A percentile compares a stretch with the other conserved stretches of the same genome.
These are phyloP conservation scores for Cystoderma amianthinum DNA, from an alignment of 768 basidiomycete genomes.

Conservation along the genomic window DNA sequence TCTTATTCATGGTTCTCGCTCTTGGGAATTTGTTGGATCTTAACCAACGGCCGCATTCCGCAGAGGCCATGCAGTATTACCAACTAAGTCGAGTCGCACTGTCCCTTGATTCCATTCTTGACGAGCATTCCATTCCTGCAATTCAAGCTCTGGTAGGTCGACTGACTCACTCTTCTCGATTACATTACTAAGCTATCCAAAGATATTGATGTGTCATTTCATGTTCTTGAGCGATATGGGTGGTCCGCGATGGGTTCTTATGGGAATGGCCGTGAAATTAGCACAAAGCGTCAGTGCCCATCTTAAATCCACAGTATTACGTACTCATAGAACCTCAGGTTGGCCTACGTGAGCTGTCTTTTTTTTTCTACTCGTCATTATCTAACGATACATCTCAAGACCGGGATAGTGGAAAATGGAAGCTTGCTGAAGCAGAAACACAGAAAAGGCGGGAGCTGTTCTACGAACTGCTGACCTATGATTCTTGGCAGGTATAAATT, in stretches of 20 bases:
- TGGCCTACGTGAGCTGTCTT: conserved; percentile 52
- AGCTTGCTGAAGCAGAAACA: conserved; percentile 47
- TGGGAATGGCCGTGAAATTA: conserved; percentile 66
- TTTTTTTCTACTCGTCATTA: conserved; percentile 3
- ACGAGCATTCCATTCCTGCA: conserved; percentile 54
- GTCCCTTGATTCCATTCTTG: conserved; percentile 56
- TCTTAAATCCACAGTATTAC: too few relatives aligned
- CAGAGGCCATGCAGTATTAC: conserved; percentile 53
- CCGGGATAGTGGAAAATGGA: conserved; percentile 64
- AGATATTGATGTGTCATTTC: conserved; percentile 55
- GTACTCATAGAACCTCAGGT: conserved; percentile 29
- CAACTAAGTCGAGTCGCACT: conserved; percentile 55
- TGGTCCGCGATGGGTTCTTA: conserved; percentile 59
- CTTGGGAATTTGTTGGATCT: conserved; percentile 59
- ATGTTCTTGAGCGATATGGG: conserved; percentile 48
- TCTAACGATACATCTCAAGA: conserved; percentile 27
- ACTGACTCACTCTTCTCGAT: conserved; percentile 1
- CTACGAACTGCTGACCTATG: conserved; percentile 62
- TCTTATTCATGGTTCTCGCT: conserved; percentile 60
- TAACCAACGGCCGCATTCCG: conserved; percentile 41
- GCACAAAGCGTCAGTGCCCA: conserved; percentile 51
- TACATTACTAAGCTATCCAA: conserved; percentile 12
- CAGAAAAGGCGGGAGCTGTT: conserved; percentile 52
- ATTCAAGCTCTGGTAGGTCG: conserved; percentile 54
- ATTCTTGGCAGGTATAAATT: conserved; percentile 58